Percentiles rank a stretch among this genome's conserved stretches.
phyloP scores from a whole-genome alignment of 1,284 basidiomycete species.

The Cutaneotrichosporon sp. region DNA sequence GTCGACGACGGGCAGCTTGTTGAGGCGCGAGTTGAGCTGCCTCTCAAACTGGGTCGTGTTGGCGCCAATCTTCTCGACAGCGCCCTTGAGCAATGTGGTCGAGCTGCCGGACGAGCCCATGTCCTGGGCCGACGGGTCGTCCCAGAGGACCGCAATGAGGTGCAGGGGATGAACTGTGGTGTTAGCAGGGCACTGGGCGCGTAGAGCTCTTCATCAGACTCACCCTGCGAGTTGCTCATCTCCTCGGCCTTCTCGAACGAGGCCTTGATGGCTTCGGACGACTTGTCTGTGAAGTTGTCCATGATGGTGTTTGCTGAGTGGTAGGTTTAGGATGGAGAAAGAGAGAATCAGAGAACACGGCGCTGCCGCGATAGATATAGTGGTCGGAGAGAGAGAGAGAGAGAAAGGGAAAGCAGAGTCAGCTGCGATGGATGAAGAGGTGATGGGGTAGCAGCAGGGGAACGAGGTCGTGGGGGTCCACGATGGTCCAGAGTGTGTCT shows the following conservation, averaged over 20 bases:
- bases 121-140: slow-evolving; percentile 26
- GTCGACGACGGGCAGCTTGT: slow-evolving; percentile 69
- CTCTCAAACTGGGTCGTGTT: slow-evolving; percentile 43
- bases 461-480: no score
- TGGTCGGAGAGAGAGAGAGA: not conserved
- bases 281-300: slow-evolving; percentile 50
- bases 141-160: slow-evolving; percentile 44
- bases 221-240: slow-evolving; percentile 42
- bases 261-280: slow-evolving; percentile 52
- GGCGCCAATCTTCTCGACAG: slow-evolving; percentile 44
- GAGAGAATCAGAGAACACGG: not conserved
- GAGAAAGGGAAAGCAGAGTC: not conserved
- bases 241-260: slow-evolving; percentile 51
- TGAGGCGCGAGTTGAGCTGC: slow-evolving; percentile 39
- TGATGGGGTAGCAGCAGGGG: not conserved
- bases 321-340: not conserved
- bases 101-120: slow-evolving; percentile 23
- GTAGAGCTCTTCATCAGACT: slow-evolving; percentile 7
- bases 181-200: not conserved
- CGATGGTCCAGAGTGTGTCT: no score
- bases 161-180: slow-evolving; percentile 47
- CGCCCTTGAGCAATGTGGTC: slow-evolving; percentile 38
- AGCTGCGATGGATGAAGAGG: not conserved
- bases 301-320: slow-evolving; percentile 23
- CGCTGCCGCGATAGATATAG: not conserved